Evolutionary conservation across 2,329 filamentous ascomycete genomes (phyloP).

Genomic region (Cadophora sp.): DNA sequence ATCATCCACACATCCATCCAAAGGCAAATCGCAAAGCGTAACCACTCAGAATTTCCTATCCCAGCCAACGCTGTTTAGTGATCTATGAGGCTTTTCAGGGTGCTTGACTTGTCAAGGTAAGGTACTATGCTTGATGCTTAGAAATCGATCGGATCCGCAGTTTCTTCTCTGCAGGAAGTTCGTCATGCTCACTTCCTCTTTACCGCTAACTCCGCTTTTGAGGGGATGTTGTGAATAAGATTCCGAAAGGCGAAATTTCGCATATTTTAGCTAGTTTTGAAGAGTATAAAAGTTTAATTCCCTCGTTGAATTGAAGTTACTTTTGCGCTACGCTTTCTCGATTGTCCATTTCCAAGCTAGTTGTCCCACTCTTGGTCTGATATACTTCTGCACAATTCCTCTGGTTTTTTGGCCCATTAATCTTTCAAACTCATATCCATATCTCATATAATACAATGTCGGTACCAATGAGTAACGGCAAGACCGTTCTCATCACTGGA

Average conservation of each 20-base stretch:
- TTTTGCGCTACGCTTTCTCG: too few relatives aligned
- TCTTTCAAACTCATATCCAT: background rate
- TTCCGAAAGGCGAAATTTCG: background rate
- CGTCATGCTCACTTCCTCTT: too few relatives aligned
- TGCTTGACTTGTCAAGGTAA: background rate
- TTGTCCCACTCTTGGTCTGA: background rate
- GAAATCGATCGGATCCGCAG: background rate
- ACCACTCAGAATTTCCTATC: background rate
- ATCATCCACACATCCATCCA: background rate
- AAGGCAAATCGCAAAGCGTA: background rate
- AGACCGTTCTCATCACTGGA: constrained; percentile 45
- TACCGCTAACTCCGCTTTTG: background rate
- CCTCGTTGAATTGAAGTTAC: too few relatives aligned
- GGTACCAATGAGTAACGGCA: constrained; percentile 37
- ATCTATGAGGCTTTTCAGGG: background rate
- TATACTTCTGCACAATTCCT: background rate
- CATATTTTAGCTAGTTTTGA: background rate
- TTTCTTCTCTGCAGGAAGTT: background rate
- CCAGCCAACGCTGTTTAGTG: background rate
- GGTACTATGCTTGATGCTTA: background rate
- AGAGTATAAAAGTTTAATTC: background rate
- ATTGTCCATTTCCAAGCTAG: background rate
- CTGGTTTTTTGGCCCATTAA: too few relatives aligned
- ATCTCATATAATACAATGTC: constrained; percentile 33
- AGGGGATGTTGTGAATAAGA: background rate